phyloP scores from a whole-genome alignment of 768 basidiomycete species.

The Rhodotorula kratochvilovae region DNA sequence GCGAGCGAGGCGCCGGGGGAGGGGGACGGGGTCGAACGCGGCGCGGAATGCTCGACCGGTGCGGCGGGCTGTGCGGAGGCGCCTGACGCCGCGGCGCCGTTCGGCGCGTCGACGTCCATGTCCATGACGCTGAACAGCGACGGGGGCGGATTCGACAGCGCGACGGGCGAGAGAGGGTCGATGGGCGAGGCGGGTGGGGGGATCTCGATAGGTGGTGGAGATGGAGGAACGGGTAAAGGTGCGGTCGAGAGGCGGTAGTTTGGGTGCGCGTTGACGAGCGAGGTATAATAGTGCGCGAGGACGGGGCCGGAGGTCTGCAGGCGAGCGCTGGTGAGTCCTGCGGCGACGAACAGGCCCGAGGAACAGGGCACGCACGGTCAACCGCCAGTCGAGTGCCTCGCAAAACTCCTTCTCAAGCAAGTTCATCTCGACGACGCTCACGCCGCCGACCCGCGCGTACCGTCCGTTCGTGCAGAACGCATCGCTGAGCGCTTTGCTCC shows the following conservation, averaged over 20 bases:
- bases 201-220: not conserved
- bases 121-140: not conserved
- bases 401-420: slow-evolving; percentile 92
- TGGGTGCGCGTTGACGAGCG: slow-evolving; percentile 39
- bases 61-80: not conserved
- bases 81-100: not conserved
- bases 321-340: not conserved
- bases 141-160: not conserved
- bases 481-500: slow-evolving; percentile 92
- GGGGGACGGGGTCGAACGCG: not conserved
- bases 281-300: slow-evolving; percentile 41
- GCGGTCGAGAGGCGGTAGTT: slow-evolving; percentile 23
- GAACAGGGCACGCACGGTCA: slow-evolving; percentile 61
- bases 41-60: not conserved
- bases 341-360: not conserved
- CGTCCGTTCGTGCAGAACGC: slow-evolving; percentile 89
- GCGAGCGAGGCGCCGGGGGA: not conserved
- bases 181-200: not conserved
- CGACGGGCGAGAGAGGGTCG: not conserved
- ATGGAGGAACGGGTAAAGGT: not conserved
- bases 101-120: slow-evolving; percentile 10
- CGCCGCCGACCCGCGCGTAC: slow-evolving; percentile 95
- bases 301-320: slow-evolving; percentile 36
- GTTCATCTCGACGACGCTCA: slow-evolving; percentile 84
- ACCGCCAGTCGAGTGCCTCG: slow-evolving; percentile 82